Evolutionary conservation across 2,329 filamentous ascomycete species (phyloP), one percentile per base, ranked within the genome.

Genomic region (Trichophyton equinum): DNA sequence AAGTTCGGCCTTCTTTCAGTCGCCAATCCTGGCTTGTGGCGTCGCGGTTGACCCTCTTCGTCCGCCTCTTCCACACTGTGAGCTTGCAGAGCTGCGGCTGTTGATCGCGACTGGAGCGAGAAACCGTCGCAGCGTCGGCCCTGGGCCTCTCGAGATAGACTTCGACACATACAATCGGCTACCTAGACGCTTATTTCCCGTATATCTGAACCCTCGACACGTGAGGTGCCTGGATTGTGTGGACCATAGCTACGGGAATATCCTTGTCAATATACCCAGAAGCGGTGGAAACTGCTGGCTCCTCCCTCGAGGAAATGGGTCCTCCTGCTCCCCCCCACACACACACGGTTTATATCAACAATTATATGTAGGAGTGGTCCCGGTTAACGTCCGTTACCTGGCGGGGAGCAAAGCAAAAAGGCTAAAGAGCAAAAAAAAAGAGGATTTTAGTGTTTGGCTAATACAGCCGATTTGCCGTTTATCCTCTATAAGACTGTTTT

Each of bases 251-350:
- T 27, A 27, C 46, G 27, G 49, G 15, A 55, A 7, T 18, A 33
- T 55, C 49, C 49, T 36, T 55, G 49, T 36, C 49, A 55, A 55
- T 55, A 55, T 55, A 55, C 49, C 49, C n/a, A 55, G 49, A 18
- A 18, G 27, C 27, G 49, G 49, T 13, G 25, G 33, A 15, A 15
- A 44, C 13, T 36, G 27, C 33, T 53, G 22, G 30, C 49, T 20
- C 25, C 6, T 27, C 25, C 25, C 8, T 27, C 46, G 1, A 22
- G 9, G 20, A 13, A 13, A 49, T 49, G 6, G 8, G 20, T 2
- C 46, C 46, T 9, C 40, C 33, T 3, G 6, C 18, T 15, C 4
- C 40, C 40, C 13, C 40, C 40, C 40, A 44, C 18, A 18, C 18
- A 18, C 18, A 18, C 18, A 18, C n/a, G 40, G 40, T n/a, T 6